Conservation (phyloP, 2,329 filamentous ascomycete species). For the Apiospora phragmitis region DNA sequence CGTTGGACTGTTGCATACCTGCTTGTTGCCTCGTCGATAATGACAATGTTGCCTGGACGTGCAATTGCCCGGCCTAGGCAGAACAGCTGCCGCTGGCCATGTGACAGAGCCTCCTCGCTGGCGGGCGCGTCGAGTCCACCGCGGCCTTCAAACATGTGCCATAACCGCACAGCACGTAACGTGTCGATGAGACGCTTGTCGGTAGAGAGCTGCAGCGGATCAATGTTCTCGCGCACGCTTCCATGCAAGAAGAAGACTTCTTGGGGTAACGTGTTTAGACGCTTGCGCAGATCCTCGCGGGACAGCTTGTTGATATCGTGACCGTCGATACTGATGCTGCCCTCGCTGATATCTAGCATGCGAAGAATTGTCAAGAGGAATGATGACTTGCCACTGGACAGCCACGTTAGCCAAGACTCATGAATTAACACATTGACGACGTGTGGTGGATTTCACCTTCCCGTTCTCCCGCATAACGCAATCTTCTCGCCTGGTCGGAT, state of each 20-base stretch:
- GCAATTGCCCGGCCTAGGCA: not conserved
- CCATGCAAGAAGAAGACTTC: slow-evolving; percentile 8
- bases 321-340: slow-evolving; percentile 8
- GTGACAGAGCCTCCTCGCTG: not conserved
- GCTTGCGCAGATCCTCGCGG: not conserved
- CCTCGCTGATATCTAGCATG: not conserved
- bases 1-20: not conserved
- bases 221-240: not conserved
- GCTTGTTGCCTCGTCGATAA: not conserved
- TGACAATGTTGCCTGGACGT: not conserved
- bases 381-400: no score
- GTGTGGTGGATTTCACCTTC: not conserved
- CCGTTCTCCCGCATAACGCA: slow-evolving; percentile 10
- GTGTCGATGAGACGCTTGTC: no score
- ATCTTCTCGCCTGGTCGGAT: slow-evolving; percentile 8
- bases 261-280: slow-evolving; percentile 2
- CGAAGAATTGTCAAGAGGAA: not conserved
- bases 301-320: slow-evolving; percentile 2
- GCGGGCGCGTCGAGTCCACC: not conserved
- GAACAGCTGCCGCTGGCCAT: not conserved
- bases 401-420: no score
- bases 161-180: no score
- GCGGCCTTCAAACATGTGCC: no score
- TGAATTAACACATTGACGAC: no score
- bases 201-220: no score